A percentile compares a stretch with the other conserved stretches of the same genome.
Conservation (phyloP, 768 basidiomycete genomes). For the Nidularia sp. region DNA sequence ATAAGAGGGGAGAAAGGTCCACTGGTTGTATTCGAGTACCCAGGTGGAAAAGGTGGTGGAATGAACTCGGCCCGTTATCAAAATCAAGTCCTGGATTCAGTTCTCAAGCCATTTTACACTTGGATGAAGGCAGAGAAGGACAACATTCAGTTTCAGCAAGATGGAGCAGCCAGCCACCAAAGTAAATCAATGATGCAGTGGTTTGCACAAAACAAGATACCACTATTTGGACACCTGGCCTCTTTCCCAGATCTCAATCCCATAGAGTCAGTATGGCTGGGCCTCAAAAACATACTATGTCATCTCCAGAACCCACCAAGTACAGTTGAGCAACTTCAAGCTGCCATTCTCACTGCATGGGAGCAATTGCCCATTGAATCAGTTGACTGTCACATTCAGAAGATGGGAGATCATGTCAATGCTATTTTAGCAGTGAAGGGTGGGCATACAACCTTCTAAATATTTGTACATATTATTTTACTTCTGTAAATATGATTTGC, state of each 20-base stretch:
- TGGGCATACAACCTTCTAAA: constrained; percentile 3
- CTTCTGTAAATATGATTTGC: too few species aligned
- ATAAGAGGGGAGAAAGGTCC: constrained; percentile 12
- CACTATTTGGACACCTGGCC: constrained; percentile 9
- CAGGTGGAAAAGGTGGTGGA: constrained; percentile 12
- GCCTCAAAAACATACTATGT: constrained; percentile 4
- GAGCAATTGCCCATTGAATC: neutral
- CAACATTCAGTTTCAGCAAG: constrained; percentile 13
- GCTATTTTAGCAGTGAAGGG: constrained; percentile 4
- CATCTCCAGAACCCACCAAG: constrained; percentile 3
- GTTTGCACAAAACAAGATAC: constrained; percentile 5
- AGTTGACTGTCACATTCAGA: constrained; percentile 3
- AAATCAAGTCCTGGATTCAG: constrained; percentile 15
- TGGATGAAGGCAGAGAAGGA: constrained; percentile 5
- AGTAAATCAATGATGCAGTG: constrained; percentile 8
- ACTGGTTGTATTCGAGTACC: constrained; percentile 16
- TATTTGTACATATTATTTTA: neutral
- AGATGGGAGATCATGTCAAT: constrained; percentile 3
- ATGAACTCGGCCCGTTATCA: constrained; percentile 12
- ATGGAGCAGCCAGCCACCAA: constrained; percentile 13
- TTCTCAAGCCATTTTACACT: constrained; percentile 2
- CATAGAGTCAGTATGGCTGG: constrained; percentile 12
- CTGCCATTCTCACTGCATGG: neutral
- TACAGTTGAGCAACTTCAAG: neutral
- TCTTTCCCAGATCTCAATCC: constrained; percentile 14